Evolutionary conservation across 2,329 filamentous ascomycete species (phyloP), one percentile per base, ranked within the genome.

Genomic region (Epichloe glyceriae): DNA sequence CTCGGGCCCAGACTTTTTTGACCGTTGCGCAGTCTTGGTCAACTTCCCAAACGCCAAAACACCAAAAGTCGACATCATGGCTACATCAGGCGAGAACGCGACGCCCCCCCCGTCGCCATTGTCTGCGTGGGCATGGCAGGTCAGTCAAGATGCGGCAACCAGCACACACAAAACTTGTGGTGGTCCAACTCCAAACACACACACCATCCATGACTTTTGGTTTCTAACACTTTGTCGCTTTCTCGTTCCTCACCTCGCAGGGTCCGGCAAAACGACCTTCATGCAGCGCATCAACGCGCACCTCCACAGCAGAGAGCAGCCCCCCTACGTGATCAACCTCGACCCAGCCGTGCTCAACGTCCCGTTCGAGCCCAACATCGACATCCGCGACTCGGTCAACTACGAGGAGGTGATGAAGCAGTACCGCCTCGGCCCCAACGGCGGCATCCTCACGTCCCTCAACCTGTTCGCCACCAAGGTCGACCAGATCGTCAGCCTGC

Each of bases 361-460:
- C 6, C 93, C 94, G 3, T 98, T 96, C 64, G 91, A 95, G 59
- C 83, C 86, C 67, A 98, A 98, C 69, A 97, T 98, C 70, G 93
- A 98, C 70, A 98, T 98, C 60, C 88, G 94, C 62, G 93, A 98
- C 70, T 93, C 87, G 26, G 91, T 98, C 67, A 96, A 98, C 77
- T 98, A 98, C 75, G 93, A 95, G 67, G 91, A 98, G 70, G 93
- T 98, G 56, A 98, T 98, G 94, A 94, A 91, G 70, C 90, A 97
- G 70, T 97, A 96, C 69, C 96, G 96, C 64, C 79, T 98, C 0
- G 93, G 93, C 0, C 93, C 93, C 8, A 98, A 98, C 71, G 93
- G 93, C 49, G 94, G 90, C 45, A 98, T 98, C 62, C 73, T 98
- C 58, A 98, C 94, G 2, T 93, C 87, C 11, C 73, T 98, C 46